Conservation (phyloP, 768 basidiomycete species). For the Boletellus ananas region DNA sequence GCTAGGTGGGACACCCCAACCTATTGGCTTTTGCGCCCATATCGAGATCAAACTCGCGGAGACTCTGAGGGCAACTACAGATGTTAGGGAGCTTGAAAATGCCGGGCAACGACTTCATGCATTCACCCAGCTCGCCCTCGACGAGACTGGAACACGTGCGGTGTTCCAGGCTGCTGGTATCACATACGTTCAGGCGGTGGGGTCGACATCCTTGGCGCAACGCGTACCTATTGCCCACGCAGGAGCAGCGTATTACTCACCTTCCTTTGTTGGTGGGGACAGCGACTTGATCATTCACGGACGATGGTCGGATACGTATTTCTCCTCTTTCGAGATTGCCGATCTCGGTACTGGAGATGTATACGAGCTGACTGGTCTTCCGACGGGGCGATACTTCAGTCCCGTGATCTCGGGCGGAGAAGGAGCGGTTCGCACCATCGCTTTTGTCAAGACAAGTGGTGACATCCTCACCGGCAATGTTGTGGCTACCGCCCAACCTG, state of each 20-base stretch:
- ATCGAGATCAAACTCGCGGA: slow-evolving; percentile 64
- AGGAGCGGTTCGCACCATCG: slow-evolving; percentile 45
- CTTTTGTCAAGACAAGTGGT: slow-evolving; percentile 61
- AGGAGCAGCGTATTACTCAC: slow-evolving; percentile 58
- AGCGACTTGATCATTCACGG: slow-evolving; percentile 54
- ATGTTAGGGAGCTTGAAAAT: slow-evolving; percentile 52
- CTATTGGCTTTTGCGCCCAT: slow-evolving; percentile 57
- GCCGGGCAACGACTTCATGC: slow-evolving; percentile 55
- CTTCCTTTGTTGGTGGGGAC: slow-evolving; percentile 46
- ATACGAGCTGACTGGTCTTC: slow-evolving; percentile 52
- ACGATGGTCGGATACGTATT: slow-evolving; percentile 63
- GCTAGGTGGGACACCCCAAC: slow-evolving; percentile 35
- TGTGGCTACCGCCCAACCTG: slow-evolving; percentile 59
- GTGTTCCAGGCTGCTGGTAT: slow-evolving; percentile 67
- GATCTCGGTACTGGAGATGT: slow-evolving; percentile 42
- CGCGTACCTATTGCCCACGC: slow-evolving; percentile 46
- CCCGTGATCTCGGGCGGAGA: slow-evolving; percentile 48
- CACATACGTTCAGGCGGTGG: slow-evolving; percentile 25
- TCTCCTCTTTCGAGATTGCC: slow-evolving; percentile 64
- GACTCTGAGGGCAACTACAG: slow-evolving; percentile 45
- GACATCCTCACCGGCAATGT: slow-evolving; percentile 58
- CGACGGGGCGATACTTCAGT: slow-evolving; percentile 62
- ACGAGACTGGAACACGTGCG: slow-evolving; percentile 49
- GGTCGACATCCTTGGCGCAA: slow-evolving; percentile 32
- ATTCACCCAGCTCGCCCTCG: slow-evolving; percentile 57